These are phyloP conservation scores for Pulveroboletus sp. DNA, from an alignment of 768 basidiomycete genomes.

Conservation along the genomic window DNA sequence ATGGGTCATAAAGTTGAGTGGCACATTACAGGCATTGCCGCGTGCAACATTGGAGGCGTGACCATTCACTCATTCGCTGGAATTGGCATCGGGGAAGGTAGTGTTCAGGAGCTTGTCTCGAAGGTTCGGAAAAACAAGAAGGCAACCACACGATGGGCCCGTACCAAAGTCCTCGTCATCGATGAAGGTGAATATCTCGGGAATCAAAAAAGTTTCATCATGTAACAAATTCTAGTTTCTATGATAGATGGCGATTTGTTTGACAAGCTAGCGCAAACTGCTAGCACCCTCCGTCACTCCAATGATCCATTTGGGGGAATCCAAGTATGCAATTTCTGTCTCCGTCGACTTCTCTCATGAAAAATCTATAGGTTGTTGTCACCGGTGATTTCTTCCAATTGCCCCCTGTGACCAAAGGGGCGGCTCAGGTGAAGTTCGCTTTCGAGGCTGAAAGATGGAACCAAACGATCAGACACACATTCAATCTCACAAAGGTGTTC, in stretches of 20 bases:
- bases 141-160: constrained; percentile 70
- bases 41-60: constrained; percentile 94
- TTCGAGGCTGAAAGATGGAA: constrained; percentile 86
- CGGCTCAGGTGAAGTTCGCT: constrained; percentile 69
- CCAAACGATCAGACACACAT: constrained; percentile 69
- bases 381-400: constrained; percentile 99
- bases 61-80: constrained; percentile 97
- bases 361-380: constrained; percentile 61
- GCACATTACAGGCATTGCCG: constrained; percentile 68
- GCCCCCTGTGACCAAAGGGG: constrained; percentile 77
- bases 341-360: background rate
- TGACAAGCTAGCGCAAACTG: constrained; percentile 82
- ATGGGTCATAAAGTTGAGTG: background rate
- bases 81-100: constrained; percentile 77
- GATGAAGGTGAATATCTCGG: constrained; percentile 57
- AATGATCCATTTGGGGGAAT: constrained; percentile 88
- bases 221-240: constrained; percentile 58
- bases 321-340: constrained; percentile 49
- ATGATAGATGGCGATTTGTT: constrained; percentile 95
- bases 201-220: background rate
- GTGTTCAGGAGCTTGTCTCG: constrained; percentile 52
- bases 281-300: constrained; percentile 55
- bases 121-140: constrained; percentile 85
- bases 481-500: constrained; percentile 95
- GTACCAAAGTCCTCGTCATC: constrained; percentile 80